Evolutionary conservation across 352 stramenopile genomes (phyloP).

Genomic region (Globisporangium cylindrosporum): DNA sequence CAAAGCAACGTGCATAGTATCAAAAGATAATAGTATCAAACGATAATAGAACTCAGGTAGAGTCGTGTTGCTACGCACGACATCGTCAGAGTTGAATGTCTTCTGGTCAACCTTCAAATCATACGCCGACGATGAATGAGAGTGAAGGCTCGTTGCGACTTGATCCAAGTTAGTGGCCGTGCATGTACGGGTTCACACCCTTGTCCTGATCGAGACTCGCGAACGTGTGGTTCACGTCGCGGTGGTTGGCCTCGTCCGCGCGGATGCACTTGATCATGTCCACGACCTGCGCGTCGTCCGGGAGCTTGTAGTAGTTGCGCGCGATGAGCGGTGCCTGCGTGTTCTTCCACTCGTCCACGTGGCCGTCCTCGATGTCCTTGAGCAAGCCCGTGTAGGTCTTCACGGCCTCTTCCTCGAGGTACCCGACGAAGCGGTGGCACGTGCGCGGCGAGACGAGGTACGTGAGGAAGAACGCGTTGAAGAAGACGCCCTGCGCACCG

Average conservation of each 20-base stretch:
- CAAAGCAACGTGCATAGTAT: too few species aligned
- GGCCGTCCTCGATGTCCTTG: conserved; percentile 81
- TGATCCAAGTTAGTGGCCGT: too few species aligned
- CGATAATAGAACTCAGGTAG: too few species aligned
- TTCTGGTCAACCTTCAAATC: too few species aligned
- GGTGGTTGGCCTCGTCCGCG: conserved; percentile 74
- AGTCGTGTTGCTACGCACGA: too few species aligned
- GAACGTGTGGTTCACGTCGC: conserved; percentile 76
- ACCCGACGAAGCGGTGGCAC: conserved; percentile 91
- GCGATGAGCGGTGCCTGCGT: conserved; percentile 73
- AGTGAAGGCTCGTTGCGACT: too few species aligned
- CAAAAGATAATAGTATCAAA: too few species aligned
- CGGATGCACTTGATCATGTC: conserved; percentile 73
- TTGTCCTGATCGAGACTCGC: too few species aligned
- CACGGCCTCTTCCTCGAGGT: conserved; percentile 92
- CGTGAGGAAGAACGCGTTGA: conserved; percentile 74
- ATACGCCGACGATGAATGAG: too few species aligned
- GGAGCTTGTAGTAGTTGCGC: conserved; percentile 79
- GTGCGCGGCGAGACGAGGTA: conserved; percentile 88
- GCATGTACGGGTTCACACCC: too few species aligned
- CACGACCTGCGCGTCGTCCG: conserved; percentile 42
- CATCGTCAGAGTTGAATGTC: too few species aligned
- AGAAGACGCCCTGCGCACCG: conserved; percentile 82
- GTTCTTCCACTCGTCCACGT: conserved; percentile 75
- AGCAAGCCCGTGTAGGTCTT: conserved; percentile 92